Evolutionary conservation across 768 basidiomycete genomes (phyloP).

Genomic region (Boletus eberwhitei): DNA sequence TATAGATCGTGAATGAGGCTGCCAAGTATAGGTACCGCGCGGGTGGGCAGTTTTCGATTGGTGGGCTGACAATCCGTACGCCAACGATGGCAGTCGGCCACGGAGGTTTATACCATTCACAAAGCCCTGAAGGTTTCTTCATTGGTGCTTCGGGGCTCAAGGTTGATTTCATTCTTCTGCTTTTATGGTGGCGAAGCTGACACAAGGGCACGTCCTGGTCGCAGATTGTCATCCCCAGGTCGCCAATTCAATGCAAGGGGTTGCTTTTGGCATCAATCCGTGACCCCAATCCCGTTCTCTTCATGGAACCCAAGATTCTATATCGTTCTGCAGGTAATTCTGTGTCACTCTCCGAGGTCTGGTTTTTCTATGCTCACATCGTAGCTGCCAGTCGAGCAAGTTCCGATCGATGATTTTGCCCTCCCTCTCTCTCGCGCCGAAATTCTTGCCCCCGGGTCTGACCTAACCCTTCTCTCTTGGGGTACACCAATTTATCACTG

Average conservation of each 20-base stretch:
- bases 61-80: slow-evolving; percentile 75
- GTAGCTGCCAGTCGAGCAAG: slow-evolving; percentile 70
- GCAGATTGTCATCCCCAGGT: slow-evolving; percentile 84
- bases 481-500: slow-evolving; percentile 93
- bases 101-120: slow-evolving; percentile 91
- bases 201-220: background rate
- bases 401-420: slow-evolving; percentile 81
- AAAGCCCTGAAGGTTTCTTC: slow-evolving; percentile 94
- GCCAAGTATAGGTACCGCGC: slow-evolving; percentile 91
- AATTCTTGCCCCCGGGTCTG: slow-evolving; percentile 65
- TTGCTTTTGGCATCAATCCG: slow-evolving; percentile 81
- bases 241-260: slow-evolving; percentile 95
- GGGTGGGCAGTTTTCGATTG: slow-evolving; percentile 79
- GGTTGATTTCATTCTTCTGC: slow-evolving; percentile 36
- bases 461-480: slow-evolving; percentile 89
- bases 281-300: slow-evolving; percentile 90
- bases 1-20: slow-evolving; percentile 88
- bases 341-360: background rate
- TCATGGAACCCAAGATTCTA: slow-evolving; percentile 93
- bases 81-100: slow-evolving; percentile 93
- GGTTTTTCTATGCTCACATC: slow-evolving; percentile 2
- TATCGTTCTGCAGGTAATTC: slow-evolving; percentile 79
- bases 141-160: slow-evolving; percentile 88
- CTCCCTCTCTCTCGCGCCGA: slow-evolving; percentile 86
- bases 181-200: background rate